phyloP scores from a whole-genome alignment of 495 filamentous ascomycete species.

The Aspergillus campestris region DNA sequence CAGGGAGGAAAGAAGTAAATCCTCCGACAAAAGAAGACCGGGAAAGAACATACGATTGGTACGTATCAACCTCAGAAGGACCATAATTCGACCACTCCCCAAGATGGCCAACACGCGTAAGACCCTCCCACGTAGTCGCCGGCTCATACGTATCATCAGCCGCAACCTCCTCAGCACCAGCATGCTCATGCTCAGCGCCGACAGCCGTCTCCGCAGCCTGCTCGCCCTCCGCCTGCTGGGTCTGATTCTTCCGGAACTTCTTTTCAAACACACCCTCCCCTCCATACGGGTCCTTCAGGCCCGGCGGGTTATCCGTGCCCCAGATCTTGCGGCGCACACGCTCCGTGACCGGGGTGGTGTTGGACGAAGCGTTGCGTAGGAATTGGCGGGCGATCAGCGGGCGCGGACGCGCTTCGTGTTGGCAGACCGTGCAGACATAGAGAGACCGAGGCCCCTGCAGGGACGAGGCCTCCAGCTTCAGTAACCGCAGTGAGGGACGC shows the following conservation, averaged over 20 bases:
- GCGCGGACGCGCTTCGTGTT: slow-evolving; percentile 31
- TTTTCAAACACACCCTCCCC: slow-evolving; percentile 27
- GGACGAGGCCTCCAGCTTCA: slow-evolving; percentile 27
- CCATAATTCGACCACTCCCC: slow-evolving; percentile 37
- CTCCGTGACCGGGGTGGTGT: slow-evolving; percentile 36
- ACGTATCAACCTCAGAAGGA: slow-evolving; percentile 14
- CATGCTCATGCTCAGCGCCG: slow-evolving; percentile 2
- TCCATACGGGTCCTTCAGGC: slow-evolving; percentile 45
- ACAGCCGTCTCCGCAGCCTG: background rate
- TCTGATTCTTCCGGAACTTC: slow-evolving; percentile 15
- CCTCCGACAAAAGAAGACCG: too few species aligned
- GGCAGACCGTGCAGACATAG: slow-evolving; percentile 39
- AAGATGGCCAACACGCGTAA: slow-evolving; percentile 49
- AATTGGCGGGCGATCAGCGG: slow-evolving; percentile 33
- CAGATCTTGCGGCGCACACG: slow-evolving; percentile 45
- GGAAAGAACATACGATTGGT: slow-evolving; percentile 18
- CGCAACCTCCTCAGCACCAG: slow-evolving; percentile 4
- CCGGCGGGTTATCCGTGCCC: slow-evolving; percentile 48
- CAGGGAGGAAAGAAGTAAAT: background rate
- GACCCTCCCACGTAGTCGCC: slow-evolving; percentile 47
- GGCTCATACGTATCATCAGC: slow-evolving; percentile 38
- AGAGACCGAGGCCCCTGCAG: slow-evolving; percentile 14
- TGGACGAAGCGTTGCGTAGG: slow-evolving; percentile 34
- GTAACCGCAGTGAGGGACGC: slow-evolving; percentile 32
- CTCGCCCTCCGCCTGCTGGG: slow-evolving; percentile 9